Base-by-base conservation (phyloP, 1,139 yeast species). In the Yamadazyma taylorii region DNA sequence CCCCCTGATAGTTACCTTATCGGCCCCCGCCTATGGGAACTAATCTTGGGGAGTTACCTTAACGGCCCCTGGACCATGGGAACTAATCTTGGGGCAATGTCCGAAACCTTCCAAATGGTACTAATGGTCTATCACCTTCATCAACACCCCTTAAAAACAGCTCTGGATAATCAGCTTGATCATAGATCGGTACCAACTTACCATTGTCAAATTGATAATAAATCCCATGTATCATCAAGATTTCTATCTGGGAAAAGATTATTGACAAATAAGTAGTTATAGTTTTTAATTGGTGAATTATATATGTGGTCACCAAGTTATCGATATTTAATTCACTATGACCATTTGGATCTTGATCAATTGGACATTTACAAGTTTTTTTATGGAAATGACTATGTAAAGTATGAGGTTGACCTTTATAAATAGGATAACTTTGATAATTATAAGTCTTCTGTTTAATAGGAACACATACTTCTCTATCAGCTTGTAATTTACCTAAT, bases 401-500 rank as follows among this genome's bases (percentile, higher is more conserved):
- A 0, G 66, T 60, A 43, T 66, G 67, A 4, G 70, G 69, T 36
- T 60, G 60, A 4, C 73, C 73, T 42, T 62, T 63, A 40, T 60
- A 62, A 15, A 67, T 58, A 2, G 72, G 72, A 39, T 66, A 66
- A 25, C 54, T 46, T 14, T 46, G 43, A 40, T 53, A 64, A 24
- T 53, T 40, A 35, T 42, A 48, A 2, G 63, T 48, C 11, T 42
- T 46, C 31, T 60, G 66, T 39, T 62, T 62, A 30, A 64, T 63
- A 3, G 72, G 72, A 14, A 58, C 59, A 44, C 69, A 66, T 5
- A 66, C 66, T 45, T 65, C 71, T 39, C 72, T 47, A 42, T 65
- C 71, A 2, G 65, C 61, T 48, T 63, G 70, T 21, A 66, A 47
- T 43, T 65, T 63, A 4, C 68, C 67, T 15, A 66, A 45, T 24